A percentile compares a stretch with the other conserved stretches of the same genome.
phyloP scores from a whole-genome alignment of 1,284 basidiomycete genomes.

The Fomitiporia mediterranea region DNA sequence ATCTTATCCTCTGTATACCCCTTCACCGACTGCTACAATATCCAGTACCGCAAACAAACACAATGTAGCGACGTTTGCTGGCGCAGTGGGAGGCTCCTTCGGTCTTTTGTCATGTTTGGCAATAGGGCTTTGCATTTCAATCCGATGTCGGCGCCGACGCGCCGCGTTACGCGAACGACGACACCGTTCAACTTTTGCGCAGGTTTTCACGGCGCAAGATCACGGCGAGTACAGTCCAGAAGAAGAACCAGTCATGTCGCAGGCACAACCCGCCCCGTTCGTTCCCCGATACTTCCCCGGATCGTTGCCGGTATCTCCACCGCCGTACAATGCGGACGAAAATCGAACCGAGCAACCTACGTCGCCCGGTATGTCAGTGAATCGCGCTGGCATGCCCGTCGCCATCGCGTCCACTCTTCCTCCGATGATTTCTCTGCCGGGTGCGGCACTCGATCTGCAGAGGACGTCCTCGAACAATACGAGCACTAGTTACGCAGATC shows the following conservation, averaged over 20 bases:
- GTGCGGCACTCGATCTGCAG: constrained; percentile 15
- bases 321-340: constrained; percentile 29
- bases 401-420: constrained; percentile 11
- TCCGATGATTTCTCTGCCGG: constrained; percentile 12
- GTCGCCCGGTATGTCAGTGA: constrained; percentile 5
- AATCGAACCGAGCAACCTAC: neutral
- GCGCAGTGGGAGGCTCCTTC: constrained; percentile 46
- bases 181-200: constrained; percentile 34
- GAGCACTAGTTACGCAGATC: constrained; percentile 17
- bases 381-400: constrained; percentile 16
- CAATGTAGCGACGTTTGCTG: constrained; percentile 48
- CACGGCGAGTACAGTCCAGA: constrained; percentile 18
- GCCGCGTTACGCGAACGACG: constrained; percentile 40
- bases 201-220: constrained; percentile 17
- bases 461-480: constrained; percentile 4
- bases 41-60: constrained; percentile 23
- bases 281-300: constrained; percentile 53
- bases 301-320: constrained; percentile 37
- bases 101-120: constrained; percentile 45
- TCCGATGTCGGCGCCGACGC: constrained; percentile 42
- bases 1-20: constrained; percentile 3
- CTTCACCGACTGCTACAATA: neutral
- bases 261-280: constrained; percentile 40
- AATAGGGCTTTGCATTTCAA: constrained; percentile 44
- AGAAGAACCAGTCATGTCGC: constrained; percentile 15